These are phyloP conservation scores for Vitis hybrid DNA, from an alignment of 177 flowering plant species.

Conservation along the genomic window DNA sequence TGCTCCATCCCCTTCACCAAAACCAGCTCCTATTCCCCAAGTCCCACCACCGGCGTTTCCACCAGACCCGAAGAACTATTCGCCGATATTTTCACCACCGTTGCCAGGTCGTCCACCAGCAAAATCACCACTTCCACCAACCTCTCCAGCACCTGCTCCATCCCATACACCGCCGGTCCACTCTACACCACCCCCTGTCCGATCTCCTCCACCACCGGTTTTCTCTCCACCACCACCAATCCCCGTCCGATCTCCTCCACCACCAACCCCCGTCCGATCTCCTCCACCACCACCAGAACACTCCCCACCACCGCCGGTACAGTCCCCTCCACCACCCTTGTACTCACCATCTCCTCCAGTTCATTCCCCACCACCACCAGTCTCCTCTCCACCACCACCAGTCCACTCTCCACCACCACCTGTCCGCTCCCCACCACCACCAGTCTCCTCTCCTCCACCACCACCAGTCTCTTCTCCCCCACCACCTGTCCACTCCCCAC, in stretches of 20 bases:
- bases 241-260: slow-evolving; percentile 10
- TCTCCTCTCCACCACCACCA: neutral
- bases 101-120: neutral
- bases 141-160: neutral
- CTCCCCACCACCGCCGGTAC: slow-evolving; percentile 9
- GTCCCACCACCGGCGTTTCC: slow-evolving; percentile 1
- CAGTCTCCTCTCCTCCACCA: too few relatives aligned
- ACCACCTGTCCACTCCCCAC: too few relatives aligned
- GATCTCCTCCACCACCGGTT: slow-evolving; percentile 9
- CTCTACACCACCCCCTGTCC: slow-evolving; percentile 21
- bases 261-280: slow-evolving; percentile 7
- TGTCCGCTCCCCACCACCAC: too few relatives aligned
- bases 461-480: too few relatives aligned
- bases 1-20: slow-evolving; percentile 3
- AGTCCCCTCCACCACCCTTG: slow-evolving; percentile 9
- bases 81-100: neutral
- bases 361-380: slow-evolving; percentile 25
- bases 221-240: neutral
- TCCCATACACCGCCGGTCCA: slow-evolving; percentile 9
- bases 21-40: too few relatives aligned
- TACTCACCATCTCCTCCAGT: slow-evolving; percentile 16
- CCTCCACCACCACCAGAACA: slow-evolving; percentile 17
- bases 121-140: neutral
- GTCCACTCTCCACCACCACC: neutral
- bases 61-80: neutral